These are phyloP conservation scores for Backusella liffmaniae DNA, from an alignment of 192 early-diverging fungal species.

Conservation along the genomic window DNA sequence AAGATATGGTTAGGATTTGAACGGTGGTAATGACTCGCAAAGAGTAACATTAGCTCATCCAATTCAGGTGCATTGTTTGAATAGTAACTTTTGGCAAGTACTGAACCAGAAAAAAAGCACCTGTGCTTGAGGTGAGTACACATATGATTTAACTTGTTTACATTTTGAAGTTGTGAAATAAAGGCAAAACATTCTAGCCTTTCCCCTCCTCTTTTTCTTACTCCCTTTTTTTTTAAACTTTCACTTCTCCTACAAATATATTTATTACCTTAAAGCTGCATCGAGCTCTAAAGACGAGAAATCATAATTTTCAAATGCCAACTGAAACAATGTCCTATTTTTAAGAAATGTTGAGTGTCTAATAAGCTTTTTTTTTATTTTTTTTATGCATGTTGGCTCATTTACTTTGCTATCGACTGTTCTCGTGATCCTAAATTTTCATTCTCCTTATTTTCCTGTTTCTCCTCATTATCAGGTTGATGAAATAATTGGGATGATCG, in stretches of 20 bases:
- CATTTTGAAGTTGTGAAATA: neutral
- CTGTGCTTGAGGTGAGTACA: neutral
- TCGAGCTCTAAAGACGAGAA: neutral
- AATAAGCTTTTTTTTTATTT: neutral
- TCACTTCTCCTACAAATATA: neutral
- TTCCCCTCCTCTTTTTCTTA: neutral
- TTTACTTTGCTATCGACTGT: neutral
- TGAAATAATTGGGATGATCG: conserved; percentile 14
- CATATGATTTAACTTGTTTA: neutral
- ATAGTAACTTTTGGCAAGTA: neutral
- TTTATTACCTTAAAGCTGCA: neutral
- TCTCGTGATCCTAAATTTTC: neutral
- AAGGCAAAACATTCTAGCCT: neutral
- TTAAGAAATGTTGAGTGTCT: neutral
- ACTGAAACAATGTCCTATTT: neutral
- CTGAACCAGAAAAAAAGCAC: neutral
- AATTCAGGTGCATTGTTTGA: neutral
- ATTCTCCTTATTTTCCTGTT: neutral
- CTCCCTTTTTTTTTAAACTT: neutral
- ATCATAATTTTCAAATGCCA: conserved; percentile 2
- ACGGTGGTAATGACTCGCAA: neutral
- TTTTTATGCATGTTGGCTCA: neutral
- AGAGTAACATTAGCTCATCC: neutral
- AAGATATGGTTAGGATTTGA: neutral
- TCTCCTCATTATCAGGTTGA: neutral